Evolutionary conservation across 495 filamentous ascomycete genomes (phyloP).

Genomic region (Neurospora terricola): DNA sequence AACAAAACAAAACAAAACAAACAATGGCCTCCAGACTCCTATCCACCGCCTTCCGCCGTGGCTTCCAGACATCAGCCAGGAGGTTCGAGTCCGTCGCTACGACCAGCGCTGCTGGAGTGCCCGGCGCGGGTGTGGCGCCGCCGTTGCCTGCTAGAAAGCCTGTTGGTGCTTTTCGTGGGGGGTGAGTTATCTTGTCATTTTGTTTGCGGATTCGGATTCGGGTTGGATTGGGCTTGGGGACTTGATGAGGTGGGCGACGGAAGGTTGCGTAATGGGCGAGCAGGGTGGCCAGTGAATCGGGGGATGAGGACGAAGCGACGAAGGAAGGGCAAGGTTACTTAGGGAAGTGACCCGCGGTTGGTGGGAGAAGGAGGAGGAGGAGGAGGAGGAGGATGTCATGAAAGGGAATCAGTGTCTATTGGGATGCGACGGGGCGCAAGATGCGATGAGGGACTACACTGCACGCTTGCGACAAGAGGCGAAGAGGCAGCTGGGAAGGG

Average conservation of each 20-base stretch:
- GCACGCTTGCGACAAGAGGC: neutral
- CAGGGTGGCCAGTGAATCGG: too few species aligned
- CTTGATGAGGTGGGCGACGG: too few species aligned
- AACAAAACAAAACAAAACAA: neutral
- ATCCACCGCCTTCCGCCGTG: conserved; percentile 18
- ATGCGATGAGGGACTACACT: neutral
- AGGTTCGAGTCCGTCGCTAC: conserved; percentile 24
- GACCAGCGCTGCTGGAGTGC: neutral
- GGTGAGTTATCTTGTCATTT: conserved; percentile 45
- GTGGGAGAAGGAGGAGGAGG: too few species aligned
- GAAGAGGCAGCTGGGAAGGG: neutral
- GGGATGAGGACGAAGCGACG: too few species aligned
- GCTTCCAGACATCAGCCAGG: conserved; percentile 38
- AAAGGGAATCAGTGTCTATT: too few species aligned
- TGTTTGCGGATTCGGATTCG: too few species aligned
- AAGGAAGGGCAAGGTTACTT: too few species aligned
- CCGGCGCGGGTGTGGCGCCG: conserved; percentile 7
- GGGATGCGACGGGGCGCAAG: neutral
- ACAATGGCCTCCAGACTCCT: conserved; percentile 40
- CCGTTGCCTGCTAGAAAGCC: conserved; percentile 66
- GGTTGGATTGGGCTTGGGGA: too few species aligned
- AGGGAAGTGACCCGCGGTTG: too few species aligned
- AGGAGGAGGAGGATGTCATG: too few species aligned
- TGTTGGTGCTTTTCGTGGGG: conserved; percentile 85
- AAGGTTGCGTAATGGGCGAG: too few species aligned